Conservation (phyloP, 345 rosid species). For the Geranium brycei region DNA sequence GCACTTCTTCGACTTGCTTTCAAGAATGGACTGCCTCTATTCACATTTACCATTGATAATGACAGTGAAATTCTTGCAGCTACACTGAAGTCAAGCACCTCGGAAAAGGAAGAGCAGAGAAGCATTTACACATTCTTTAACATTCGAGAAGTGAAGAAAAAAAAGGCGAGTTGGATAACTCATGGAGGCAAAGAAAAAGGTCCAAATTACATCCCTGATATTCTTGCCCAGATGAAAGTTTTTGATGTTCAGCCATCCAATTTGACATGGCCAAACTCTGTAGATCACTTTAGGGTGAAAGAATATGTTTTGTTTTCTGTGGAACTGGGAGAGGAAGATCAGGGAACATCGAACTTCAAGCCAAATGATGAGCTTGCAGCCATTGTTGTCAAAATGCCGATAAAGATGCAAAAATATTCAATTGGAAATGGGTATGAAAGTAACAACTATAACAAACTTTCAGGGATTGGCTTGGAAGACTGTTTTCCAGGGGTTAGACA, state of each 20-base stretch:
- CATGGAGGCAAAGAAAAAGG: slow-evolving; percentile 49
- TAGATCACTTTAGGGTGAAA: slow-evolving; percentile 27
- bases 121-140: slow-evolving; percentile 65
- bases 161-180: slow-evolving; percentile 62
- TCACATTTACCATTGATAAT: slow-evolving; percentile 76
- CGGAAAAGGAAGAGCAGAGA: slow-evolving; percentile 35
- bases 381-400: slow-evolving; percentile 53
- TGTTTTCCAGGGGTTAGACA: neutral
- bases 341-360: slow-evolving; percentile 32
- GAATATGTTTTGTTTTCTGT: slow-evolving; percentile 63
- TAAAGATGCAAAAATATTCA: slow-evolving; percentile 12
- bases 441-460: slow-evolving; percentile 7
- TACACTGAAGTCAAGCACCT: slow-evolving; percentile 35
- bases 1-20: slow-evolving; percentile 71
- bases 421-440: slow-evolving; percentile 20
- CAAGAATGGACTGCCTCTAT: slow-evolving; percentile 75
- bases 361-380: slow-evolving; percentile 81
- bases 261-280: slow-evolving; percentile 13
- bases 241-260: slow-evolving; percentile 31
- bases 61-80: slow-evolving; percentile 69
- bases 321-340: slow-evolving; percentile 31
- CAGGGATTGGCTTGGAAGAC: slow-evolving; percentile 14
- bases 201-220: slow-evolving; percentile 50
- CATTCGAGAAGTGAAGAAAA: slow-evolving; percentile 61
- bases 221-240: slow-evolving; percentile 74